These are phyloP conservation scores for Paradendryphiella salina DNA, from an alignment of 2,329 filamentous ascomycete genomes.

Conservation along the genomic window DNA sequence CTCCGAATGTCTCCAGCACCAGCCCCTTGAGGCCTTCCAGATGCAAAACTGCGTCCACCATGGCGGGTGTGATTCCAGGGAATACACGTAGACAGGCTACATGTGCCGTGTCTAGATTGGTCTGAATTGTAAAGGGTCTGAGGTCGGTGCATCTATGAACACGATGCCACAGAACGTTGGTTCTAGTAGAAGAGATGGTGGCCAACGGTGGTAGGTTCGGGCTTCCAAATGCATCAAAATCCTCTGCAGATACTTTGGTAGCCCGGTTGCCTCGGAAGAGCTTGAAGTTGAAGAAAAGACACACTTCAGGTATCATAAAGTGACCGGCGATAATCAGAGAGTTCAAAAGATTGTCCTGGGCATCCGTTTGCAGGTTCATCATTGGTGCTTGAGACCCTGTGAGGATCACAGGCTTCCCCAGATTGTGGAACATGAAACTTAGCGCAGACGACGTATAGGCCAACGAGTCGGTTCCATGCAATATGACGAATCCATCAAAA, in stretches of 20 bases:
- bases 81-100: slow-evolving; percentile 89
- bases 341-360: slow-evolving; percentile 85
- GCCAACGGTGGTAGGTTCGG: slow-evolving; percentile 86
- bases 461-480: slow-evolving; percentile 88
- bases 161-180: slow-evolving; percentile 78
- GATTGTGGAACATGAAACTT: slow-evolving; percentile 88
- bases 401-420: slow-evolving; percentile 88
- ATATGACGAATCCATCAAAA: slow-evolving; percentile 88
- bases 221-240: slow-evolving; percentile 84
- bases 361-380: slow-evolving; percentile 87
- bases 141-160: slow-evolving; percentile 75
- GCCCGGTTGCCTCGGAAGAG: slow-evolving; percentile 86
- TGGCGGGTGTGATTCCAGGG: slow-evolving; percentile 89
- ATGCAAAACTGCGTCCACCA: slow-evolving; percentile 82
- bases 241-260: slow-evolving; percentile 83
- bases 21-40: slow-evolving; percentile 77
- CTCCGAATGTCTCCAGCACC: slow-evolving; percentile 89
- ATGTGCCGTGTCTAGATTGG: slow-evolving; percentile 79
- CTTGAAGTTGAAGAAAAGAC: slow-evolving; percentile 90
- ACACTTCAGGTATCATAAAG: slow-evolving; percentile 90
- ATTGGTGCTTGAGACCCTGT: slow-evolving; percentile 76
- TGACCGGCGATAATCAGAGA: slow-evolving; percentile 89
- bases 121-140: slow-evolving; percentile 72
- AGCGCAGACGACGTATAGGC: slow-evolving; percentile 86
- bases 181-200: slow-evolving; percentile 76